Evolutionary conservation across 2,329 filamentous ascomycete genomes (phyloP), one percentile per base, ranked within the genome.

Genomic region (Ploettnerulaceae sp.): DNA sequence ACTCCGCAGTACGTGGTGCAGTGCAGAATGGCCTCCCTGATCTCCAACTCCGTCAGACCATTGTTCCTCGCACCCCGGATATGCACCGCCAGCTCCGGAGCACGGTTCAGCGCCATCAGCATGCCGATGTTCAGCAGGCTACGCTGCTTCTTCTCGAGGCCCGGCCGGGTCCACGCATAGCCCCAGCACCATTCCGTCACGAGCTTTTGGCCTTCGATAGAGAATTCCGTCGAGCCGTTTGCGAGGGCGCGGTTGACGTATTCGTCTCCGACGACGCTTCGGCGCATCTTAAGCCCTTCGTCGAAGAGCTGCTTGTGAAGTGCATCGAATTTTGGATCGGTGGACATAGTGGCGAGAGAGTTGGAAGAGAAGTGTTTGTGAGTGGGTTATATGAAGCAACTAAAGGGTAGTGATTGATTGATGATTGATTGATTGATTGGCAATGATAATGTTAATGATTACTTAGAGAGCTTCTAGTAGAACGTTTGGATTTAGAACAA

Each of bases 181-280:
- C 79, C 80, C 81, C 80, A 84, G 66, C 75, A 77, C 61, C 71
- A 76, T 64, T 83, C 79, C 0, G 79, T 82, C 1, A 81, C 73
- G 28, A 81, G 69, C 54, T 83, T 75, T 63, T 84, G 80, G 55
- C 77, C 76, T 0, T 80, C 75, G 29, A 69, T 67, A 1, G 77
- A 70, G 63, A 82, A 84, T n/a, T 77, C 72, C 7, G 72, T 75
- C 0, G 75, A 71, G 3, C 74, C 75, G 45, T 74, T 74, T n/a
- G 67, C 66, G 7, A 82, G 67, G 1, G 79, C 72, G 3, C 66
- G 67, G 57, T 81, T 71, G 45, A 84, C 80, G 55, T 82, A 81
- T 29, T 70, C 69, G 45, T 79, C 68, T n/a, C 81, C 80, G 11
- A 79, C 73, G 7, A 84, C 81, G 51, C 70, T 70, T 41, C 74